These are phyloP conservation scores for Wallacemonas collosoma DNA, from an alignment of 208 protist species.

Conservation along the genomic window DNA sequence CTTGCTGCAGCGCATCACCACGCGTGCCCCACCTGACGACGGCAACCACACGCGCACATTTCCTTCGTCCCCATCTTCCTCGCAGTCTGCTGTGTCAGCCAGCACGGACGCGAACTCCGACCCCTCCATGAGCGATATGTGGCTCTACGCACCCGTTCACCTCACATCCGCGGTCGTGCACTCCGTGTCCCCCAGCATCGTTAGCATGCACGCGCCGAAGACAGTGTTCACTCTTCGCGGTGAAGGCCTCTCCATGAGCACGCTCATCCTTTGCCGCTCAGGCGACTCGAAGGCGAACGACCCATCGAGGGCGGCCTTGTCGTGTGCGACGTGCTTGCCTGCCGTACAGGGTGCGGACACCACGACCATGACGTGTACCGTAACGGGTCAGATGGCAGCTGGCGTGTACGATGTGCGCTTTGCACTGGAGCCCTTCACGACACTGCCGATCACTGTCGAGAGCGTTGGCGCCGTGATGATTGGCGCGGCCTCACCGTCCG, in stretches of 20 bases:
- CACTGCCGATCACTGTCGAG: conserved; percentile 18
- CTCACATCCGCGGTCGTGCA: conserved; percentile 20
- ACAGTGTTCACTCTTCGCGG: conserved; percentile 31
- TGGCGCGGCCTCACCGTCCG: conserved; percentile 3
- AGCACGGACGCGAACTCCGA: neutral
- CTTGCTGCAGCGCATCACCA: conserved; percentile 31
- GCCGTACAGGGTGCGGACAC: neutral
- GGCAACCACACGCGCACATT: neutral
- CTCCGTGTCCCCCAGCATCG: conserved; percentile 21
- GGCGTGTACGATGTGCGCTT: conserved; percentile 15
- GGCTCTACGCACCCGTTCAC: conserved; percentile 31
- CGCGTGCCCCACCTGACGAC: conserved; percentile 4
- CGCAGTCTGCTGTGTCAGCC: neutral
- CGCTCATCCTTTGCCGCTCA: conserved; percentile 1
- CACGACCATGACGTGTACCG: neutral
- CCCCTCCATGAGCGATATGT: neutral
- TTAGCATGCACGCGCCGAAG: conserved; percentile 30
- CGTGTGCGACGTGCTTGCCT: conserved; percentile 29
- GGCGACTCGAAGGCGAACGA: neutral
- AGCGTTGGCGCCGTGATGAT: conserved; percentile 13
- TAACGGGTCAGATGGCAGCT: neutral
- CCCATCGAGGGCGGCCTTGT: neutral
- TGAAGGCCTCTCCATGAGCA: conserved; percentile 14
- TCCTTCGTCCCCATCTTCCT: neutral
- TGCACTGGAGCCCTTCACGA: neutral